phyloP scores from a whole-genome alignment of 495 filamentous ascomycete species.

The Chaetomium fimeti region DNA sequence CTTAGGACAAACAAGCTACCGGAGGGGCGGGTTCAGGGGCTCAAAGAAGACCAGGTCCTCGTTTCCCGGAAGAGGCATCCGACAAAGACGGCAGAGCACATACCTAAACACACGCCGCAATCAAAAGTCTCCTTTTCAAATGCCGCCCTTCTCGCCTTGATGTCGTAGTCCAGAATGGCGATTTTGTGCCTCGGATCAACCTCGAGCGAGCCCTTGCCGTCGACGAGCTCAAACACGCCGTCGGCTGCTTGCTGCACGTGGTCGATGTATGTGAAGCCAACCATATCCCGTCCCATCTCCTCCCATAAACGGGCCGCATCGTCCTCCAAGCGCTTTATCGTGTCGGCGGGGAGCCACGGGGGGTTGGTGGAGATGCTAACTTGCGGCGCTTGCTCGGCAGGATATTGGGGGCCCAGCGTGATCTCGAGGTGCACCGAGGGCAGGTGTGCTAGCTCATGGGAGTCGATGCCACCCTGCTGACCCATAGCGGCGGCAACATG shows the following conservation, averaged over 20 bases:
- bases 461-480: conserved; percentile 42
- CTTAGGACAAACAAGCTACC: background rate
- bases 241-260: conserved; percentile 78
- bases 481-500: background rate
- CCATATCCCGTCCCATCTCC: conserved; percentile 70
- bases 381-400: conserved; percentile 61
- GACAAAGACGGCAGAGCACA: conserved; percentile 17
- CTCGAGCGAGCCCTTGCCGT: conserved; percentile 51
- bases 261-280: conserved; percentile 85
- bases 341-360: conserved; percentile 65
- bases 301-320: conserved; percentile 73
- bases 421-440: conserved; percentile 72
- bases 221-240: conserved; percentile 68
- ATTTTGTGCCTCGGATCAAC: conserved; percentile 63
- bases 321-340: conserved; percentile 56
- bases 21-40: background rate
- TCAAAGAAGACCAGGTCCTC: background rate
- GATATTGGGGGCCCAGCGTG: conserved; percentile 72
- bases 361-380: conserved; percentile 64
- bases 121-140: conserved; percentile 87
- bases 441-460: conserved; percentile 68
- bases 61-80: background rate
- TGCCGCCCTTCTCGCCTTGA: conserved; percentile 63
- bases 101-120: conserved; percentile 79
- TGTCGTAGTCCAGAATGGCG: conserved; percentile 75